These are phyloP conservation scores for Chiua virens DNA, from an alignment of 768 basidiomycete genomes.

Conservation along the genomic window DNA sequence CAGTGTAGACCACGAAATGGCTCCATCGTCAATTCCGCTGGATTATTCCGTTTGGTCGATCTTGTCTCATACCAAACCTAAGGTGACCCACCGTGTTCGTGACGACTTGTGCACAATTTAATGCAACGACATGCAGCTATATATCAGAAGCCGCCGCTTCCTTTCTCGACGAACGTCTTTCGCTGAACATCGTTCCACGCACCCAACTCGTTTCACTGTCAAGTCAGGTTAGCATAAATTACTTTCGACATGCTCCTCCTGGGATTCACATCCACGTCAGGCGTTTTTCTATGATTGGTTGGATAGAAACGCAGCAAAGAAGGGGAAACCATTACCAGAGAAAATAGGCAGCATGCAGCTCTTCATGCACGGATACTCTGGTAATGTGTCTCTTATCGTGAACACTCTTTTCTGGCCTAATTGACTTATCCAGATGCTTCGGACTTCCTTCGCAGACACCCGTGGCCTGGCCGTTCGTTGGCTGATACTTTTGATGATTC, in stretches of 20 bases:
- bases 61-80: conserved; percentile 86
- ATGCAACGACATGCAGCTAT: conserved; percentile 49
- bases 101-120: neutral
- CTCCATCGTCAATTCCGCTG: conserved; percentile 84
- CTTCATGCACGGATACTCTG: conserved; percentile 82
- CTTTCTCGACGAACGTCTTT: conserved; percentile 70
- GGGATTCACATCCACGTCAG: conserved; percentile 32
- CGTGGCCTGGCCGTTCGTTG: conserved; percentile 85
- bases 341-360: conserved; percentile 92
- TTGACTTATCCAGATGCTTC: conserved; percentile 63
- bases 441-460: conserved; percentile 81
- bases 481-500: conserved; percentile 86
- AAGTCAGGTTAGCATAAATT: conserved; percentile 48
- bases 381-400: conserved; percentile 32
- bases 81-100: conserved; percentile 45
- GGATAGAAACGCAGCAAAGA: conserved; percentile 77
- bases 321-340: conserved; percentile 79
- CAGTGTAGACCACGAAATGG: conserved; percentile 79
- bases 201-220: conserved; percentile 84
- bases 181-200: conserved; percentile 79
- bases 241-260: neutral
- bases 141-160: conserved; percentile 90
- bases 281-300: conserved; percentile 95
- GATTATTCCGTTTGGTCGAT: conserved; percentile 88
- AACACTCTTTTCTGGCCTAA: neutral